phyloP scores from a whole-genome alignment of 768 basidiomycete genomes.

The Jaapia argillacea region DNA sequence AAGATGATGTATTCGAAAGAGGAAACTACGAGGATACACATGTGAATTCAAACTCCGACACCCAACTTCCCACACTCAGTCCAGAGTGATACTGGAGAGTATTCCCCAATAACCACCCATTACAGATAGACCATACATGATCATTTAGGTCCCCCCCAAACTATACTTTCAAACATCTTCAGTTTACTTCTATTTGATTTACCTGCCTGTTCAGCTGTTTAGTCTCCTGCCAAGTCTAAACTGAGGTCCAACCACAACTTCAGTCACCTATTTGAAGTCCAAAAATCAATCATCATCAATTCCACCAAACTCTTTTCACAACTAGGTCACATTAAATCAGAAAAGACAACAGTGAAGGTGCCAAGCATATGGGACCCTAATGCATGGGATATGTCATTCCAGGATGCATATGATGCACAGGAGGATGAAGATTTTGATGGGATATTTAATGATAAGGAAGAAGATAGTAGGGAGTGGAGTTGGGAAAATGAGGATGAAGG shows the following conservation, averaged over 20 bases:
- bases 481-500: conserved; percentile 69
- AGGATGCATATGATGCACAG: conserved; percentile 13
- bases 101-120: too few relatives aligned
- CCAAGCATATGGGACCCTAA: conserved; percentile 45
- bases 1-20: too few relatives aligned
- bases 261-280: conserved; percentile 55
- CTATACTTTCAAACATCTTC: conserved; percentile 60
- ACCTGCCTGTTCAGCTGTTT: too few relatives aligned
- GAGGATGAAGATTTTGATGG: conserved; percentile 22
- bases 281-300: conserved; percentile 33
- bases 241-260: conserved; percentile 12
- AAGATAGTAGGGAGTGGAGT: conserved; percentile 47
- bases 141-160: conserved; percentile 62
- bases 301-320: conserved; percentile 18
- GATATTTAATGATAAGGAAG: too few relatives aligned
- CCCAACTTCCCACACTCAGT: too few relatives aligned
- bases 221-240: conserved; percentile 12
- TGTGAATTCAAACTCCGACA: too few relatives aligned
- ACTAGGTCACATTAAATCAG: conserved; percentile 44
- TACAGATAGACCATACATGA: conserved; percentile 44
- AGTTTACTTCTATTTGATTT: conserved; percentile 46
- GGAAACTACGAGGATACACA: too few relatives aligned
- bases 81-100: too few relatives aligned
- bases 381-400: conserved; percentile 19
- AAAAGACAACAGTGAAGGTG: conserved; percentile 35